Base-by-base conservation (phyloP, 805 yeast species). In the Kockiozyma suomiensis region DNA sequence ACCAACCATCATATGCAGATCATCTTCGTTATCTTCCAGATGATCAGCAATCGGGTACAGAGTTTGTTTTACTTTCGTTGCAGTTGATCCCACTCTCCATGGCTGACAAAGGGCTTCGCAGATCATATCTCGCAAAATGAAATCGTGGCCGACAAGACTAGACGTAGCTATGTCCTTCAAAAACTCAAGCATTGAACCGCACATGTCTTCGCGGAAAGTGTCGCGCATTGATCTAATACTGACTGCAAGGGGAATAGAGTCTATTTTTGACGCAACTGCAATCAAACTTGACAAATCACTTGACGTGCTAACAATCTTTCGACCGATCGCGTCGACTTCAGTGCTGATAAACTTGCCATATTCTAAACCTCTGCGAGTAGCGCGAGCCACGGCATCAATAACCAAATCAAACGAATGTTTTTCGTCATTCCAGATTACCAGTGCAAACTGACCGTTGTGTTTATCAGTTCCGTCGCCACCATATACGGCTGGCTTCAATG, bases 391-490 rank as follows among this genome's bases (percentile, higher is more conserved):
- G 38, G 88, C 72, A 54, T 83, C 85, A 2, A 84, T 82, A 0
- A 92, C 91, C 69, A 90, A 96, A 56, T 84, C 77, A 66, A 81
- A 84, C 57, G 91, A 93, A 59, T 87, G 85, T 37, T 82, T 79
- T 67, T 87, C 94, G 70, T 90, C 97, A 67, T 91, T 90, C 79
- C 89, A 90, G 2, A 88, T 74, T 33, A 84, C 72, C 30, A 90
- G 42, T 5, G 66, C 64, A 38, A 37, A 62, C 32, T 61, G 58
- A 32, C 54, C 64, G 43, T 61, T 55, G 41, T 54, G 51, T 25
- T 38, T 35, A 30, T 62, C 64, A 19, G 21, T 19, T 5, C 40
- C 83, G 1, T 69, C 70, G 1, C 72, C 79, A 1, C 76, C 77
- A 66, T 87, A 87, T 28, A 74, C 74, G 0, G 67, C 66, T 1